phyloP scores from a whole-genome alignment of 345 rosid genomes.

The Toxicodendron radicans region DNA sequence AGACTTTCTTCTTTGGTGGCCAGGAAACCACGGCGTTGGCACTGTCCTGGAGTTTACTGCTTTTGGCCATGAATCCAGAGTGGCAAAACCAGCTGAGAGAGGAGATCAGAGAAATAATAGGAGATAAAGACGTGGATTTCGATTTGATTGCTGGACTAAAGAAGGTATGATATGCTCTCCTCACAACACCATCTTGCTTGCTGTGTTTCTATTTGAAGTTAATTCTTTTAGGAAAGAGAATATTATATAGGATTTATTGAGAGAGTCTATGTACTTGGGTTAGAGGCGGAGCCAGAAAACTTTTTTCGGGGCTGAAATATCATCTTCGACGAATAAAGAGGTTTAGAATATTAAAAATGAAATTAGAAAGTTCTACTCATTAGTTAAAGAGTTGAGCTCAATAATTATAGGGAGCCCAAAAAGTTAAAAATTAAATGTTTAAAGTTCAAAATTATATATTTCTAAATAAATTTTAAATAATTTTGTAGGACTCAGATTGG shows the following conservation, averaged over 20 bases:
- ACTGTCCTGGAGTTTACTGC: slow-evolving; percentile 81
- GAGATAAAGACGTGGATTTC: slow-evolving; percentile 60
- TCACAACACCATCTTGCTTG: not conserved
- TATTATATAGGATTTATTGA: not conserved
- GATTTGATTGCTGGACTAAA: slow-evolving; percentile 66
- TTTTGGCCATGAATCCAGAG: slow-evolving; percentile 66
- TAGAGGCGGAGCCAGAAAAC: too few species aligned
- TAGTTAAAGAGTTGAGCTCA: too few species aligned
- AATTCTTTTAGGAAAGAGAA: not conserved
- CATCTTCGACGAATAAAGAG: too few species aligned
- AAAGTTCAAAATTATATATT: too few species aligned
- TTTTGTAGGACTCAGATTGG: too few species aligned
- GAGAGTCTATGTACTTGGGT: too few species aligned
- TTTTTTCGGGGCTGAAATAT: too few species aligned
- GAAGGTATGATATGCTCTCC: slow-evolving; percentile 56
- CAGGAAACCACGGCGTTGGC: slow-evolving; percentile 86
- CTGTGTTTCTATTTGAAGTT: not conserved
- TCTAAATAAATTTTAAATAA: too few species aligned
- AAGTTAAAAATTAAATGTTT: too few species aligned
- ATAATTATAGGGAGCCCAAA: too few species aligned
- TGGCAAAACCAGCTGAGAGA: slow-evolving; percentile 80
- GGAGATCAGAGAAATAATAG: slow-evolving; percentile 67
- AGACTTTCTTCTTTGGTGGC: slow-evolving; percentile 93
- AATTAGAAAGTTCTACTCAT: too few species aligned
- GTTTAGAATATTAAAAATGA: too few species aligned